These are phyloP conservation scores for Starmerella riodocensis DNA, from an alignment of 805 yeast species.

Conservation along the genomic window DNA sequence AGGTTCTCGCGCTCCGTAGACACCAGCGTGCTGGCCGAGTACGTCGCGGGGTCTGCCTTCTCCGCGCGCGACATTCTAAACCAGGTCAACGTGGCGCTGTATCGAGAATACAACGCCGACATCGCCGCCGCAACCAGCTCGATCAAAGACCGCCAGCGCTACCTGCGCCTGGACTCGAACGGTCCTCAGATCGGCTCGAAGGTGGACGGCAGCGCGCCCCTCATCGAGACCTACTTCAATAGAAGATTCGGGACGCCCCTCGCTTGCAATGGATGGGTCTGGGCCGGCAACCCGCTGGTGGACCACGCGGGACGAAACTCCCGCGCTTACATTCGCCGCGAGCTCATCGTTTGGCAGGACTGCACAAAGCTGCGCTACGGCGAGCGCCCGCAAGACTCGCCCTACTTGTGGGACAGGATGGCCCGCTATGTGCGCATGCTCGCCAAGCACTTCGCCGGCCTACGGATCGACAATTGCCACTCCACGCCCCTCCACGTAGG, in stretches of 20 bases:
- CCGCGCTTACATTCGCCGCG: constrained; percentile 74
- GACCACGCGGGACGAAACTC: constrained; percentile 80
- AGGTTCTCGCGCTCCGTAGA: constrained; percentile 48
- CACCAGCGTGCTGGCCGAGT: constrained; percentile 37
- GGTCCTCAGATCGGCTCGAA: constrained; percentile 68
- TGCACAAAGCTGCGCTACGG: constrained; percentile 92
- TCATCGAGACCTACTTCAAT: constrained; percentile 82
- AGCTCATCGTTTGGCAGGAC: constrained; percentile 95
- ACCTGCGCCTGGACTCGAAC: constrained; percentile 57
- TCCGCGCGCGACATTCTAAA: constrained; percentile 41
- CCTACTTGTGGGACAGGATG: constrained; percentile 82
- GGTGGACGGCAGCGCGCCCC: constrained; percentile 42
- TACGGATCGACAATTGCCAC: constrained; percentile 89
- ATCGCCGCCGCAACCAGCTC: constrained; percentile 50
- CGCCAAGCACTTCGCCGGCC: constrained; percentile 70
- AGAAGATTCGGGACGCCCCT: constrained; percentile 36
- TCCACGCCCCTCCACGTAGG: constrained; percentile 95
- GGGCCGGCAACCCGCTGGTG: constrained; percentile 90
- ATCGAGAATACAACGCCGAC: constrained; percentile 66
- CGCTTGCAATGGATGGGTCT: constrained; percentile 97
- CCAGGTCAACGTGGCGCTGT: constrained; percentile 62
- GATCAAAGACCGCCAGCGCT: constrained; percentile 61
- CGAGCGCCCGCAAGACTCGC: constrained; percentile 61
- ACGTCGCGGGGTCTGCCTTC: constrained; percentile 31
- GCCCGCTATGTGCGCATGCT: constrained; percentile 54